Base-by-base conservation (phyloP, 345 rosid genomes). In the Laguncularia racemosa region DNA sequence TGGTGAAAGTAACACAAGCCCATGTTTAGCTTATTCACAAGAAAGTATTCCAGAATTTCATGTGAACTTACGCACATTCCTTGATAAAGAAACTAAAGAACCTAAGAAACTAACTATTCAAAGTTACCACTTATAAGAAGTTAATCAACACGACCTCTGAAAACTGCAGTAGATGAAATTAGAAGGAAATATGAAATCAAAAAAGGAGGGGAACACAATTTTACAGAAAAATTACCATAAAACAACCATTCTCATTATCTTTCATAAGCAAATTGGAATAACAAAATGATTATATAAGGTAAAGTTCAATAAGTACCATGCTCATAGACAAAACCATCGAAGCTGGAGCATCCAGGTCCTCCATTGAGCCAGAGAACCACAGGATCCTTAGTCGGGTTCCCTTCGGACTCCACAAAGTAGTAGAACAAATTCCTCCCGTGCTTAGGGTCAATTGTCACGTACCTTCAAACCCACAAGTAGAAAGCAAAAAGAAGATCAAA, bases 291-390 rank as follows among this genome's bases (percentile, higher is more conserved):
- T 12, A 20, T 12, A 50, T 7, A 28, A 12, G 47, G 38, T 16
- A 23, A 7, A 62, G 23, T 18, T 52, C 12, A 14, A 50, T 46
- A 4, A 7, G 38, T 80, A 86, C 98, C 96, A 11, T 85, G 92
- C 65, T 91, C 95, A 20, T 86, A 91, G 11, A 91, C 71, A 62
- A 91, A 88, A 11, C 87, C 98, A 62, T 91, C 96, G 63, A 86
- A 84, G 85, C 98, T 91, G 43, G 98, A 91, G 76, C 98, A 91
- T 45, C 92, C 98, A 8, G 96, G 96, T 60, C 98, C 98, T 57
- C 98, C 96, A 65, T 88, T 91, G 50, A 91, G 90, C 98, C 98
- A 91, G 52, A 88, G 78, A 55, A 88, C 95, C 58, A 91, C 81
- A 5, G 95, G 95, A 77, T 86, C 96, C 58, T 53, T 16, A 2